Base-by-base conservation (phyloP, 1,284 basidiomycete genomes). In the Ustilago vetiveriae region DNA sequence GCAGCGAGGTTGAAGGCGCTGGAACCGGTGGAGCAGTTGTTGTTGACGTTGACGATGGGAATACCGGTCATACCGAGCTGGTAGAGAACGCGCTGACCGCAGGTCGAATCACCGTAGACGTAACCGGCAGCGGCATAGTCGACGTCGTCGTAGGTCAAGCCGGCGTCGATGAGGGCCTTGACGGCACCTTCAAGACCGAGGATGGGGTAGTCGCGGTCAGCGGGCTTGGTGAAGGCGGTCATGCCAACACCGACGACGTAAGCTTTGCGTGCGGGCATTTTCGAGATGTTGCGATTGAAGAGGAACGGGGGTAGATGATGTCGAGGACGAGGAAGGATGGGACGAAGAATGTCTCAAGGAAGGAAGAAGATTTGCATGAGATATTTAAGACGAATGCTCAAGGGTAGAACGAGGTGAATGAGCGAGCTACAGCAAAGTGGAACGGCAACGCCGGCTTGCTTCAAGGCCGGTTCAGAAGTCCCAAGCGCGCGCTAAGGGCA, bases 21-120 rank as follows among this genome's bases (percentile, higher is more conserved):
- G 17, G 77, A 79, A 43, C 77, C 77, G 43, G 77, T 79, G 47
- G 76, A 78, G 68, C 75, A 79, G 70, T 79, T 79, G 70, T 92
- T 92, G 84, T 91, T 92, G 46, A 92, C 90, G 74, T 93, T 93
- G 48, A 90, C 87, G 74, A 94, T 90, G 1, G 92, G 92, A 60
- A 94, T 92, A 23, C 87, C 86, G 4, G 91, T 93, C 82, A 93
- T 85, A 16, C 92, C 92, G 39, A 94, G 87, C 79, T 89, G 89
- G 82, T 93, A 94, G n/a, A 94, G 84, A 3, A 90, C 88, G 23
- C 91, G 85, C 83, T 93, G 92, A 19, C 92, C 92, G 69, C 86
- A 87, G 0, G 90, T 92, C 24, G 74, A 78, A 62, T 77, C 76
- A 27, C 75, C 75, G 62, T 74, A 79, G 54, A 73, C 72, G 81